Conservation (phyloP, 2,329 filamentous ascomycete species). For the Hawksworthiomyces lignivorus region DNA sequence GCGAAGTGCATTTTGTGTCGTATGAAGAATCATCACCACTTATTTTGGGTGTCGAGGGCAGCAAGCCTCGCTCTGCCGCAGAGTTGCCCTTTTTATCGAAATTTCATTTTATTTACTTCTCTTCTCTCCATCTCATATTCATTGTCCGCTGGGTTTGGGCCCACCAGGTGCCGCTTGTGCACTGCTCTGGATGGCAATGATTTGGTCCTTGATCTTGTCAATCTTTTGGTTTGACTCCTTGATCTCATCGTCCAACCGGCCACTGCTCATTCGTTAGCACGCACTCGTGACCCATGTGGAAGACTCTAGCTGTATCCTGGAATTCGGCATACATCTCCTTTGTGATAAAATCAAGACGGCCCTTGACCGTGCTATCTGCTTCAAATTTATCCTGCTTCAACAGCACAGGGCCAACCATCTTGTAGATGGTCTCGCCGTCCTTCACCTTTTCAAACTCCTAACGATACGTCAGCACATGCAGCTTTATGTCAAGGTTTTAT, state of each 20-base stretch:
- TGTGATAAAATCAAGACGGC: constrained; percentile 82
- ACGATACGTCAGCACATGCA: too few species aligned
- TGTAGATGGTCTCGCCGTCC: constrained; percentile 87
- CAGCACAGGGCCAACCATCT: constrained; percentile 84
- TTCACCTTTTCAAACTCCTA: constrained; percentile 79
- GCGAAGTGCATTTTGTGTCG: too few species aligned
- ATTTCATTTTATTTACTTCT: constrained; percentile 7
- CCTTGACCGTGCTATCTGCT: constrained; percentile 83
- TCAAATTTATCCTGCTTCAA: constrained; percentile 92
- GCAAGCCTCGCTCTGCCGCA: too few species aligned
- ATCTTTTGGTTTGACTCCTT: constrained; percentile 48
- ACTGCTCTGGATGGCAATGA: constrained; percentile 47
- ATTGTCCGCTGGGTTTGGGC: constrained; percentile 16
- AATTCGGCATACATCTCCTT: constrained; percentile 69
- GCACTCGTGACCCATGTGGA: too few species aligned
- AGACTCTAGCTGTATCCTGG: too few species aligned
- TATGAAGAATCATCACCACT: too few species aligned
- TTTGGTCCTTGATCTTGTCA: constrained; percentile 52
- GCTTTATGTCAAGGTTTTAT: not conserved
- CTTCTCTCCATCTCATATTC: constrained; percentile 11
- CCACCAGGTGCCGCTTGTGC: constrained; percentile 38
- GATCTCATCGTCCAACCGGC: constrained; percentile 41
- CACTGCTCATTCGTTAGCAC: constrained; percentile 14
- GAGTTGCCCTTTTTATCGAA: too few species aligned
- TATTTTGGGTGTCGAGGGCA: too few species aligned